A percentile compares a stretch with the other conserved stretches of the same genome.
These are phyloP conservation scores for Closterium sp. DNA, from an alignment of 139 green algal species.

Conservation along the genomic window DNA sequence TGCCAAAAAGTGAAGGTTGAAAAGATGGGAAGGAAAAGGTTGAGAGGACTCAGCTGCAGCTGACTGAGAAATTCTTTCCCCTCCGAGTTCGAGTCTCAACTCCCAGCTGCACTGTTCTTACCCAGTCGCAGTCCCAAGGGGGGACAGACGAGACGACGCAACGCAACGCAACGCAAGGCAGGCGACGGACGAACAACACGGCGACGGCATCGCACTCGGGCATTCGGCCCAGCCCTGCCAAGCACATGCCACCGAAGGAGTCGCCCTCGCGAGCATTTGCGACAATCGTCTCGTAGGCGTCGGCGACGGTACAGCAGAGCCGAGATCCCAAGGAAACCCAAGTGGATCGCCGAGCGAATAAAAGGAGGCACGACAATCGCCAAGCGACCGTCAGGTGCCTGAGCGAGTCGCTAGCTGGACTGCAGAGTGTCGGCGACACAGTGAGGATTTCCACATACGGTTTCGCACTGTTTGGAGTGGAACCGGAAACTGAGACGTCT, in stretches of 20 bases:
- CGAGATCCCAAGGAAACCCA: not conserved
- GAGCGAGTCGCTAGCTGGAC: not conserved
- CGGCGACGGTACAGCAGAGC: not conserved
- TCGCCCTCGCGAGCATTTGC: not conserved
- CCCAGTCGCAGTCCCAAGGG: not conserved
- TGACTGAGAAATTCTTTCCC: too few species aligned
- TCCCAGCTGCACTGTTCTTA: not conserved
- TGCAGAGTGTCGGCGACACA: not conserved
- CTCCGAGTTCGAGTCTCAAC: too few species aligned
- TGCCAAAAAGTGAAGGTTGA: not conserved
- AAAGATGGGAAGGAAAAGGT: not conserved
- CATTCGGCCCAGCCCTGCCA: too few species aligned
- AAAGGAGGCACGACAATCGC: not conserved
- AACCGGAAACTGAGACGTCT: not conserved
- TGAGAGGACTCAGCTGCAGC: too few species aligned
- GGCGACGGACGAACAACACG: not conserved
- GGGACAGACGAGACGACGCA: not conserved
- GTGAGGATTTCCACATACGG: not conserved
- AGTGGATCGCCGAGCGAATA: not conserved
- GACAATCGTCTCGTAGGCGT: not conserved
- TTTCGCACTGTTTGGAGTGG: not conserved
- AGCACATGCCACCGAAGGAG: not conserved
- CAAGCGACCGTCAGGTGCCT: not conserved
- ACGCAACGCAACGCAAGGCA: too few species aligned
- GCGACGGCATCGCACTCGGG: not conserved